A percentile compares a stretch with the other conserved stretches of the same genome.
Evolutionary conservation across 495 filamentous ascomycete species (phyloP).

Genomic region (Penicillium crystallinum): DNA sequence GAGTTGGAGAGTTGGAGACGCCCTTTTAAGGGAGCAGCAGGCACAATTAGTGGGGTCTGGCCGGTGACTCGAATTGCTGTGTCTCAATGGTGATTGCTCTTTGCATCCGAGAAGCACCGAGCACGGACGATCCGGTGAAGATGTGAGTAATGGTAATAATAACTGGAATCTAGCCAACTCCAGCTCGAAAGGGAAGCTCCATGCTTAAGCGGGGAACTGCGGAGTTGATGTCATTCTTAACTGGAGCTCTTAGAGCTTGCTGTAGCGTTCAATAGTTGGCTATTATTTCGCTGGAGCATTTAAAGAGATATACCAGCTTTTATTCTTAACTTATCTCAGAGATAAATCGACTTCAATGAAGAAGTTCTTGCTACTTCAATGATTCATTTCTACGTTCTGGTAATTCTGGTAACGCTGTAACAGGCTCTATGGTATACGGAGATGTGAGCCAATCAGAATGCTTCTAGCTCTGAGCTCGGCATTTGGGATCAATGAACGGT

Average conservation of each 20-base stretch:
- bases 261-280: not conserved
- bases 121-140: conserved; percentile 16
- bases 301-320: not conserved
- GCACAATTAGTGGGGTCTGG: conserved; percentile 7
- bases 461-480: not conserved
- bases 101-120: conserved; percentile 26
- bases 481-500: not conserved
- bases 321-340: not conserved
- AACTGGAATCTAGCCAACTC: not conserved
- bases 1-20: conserved; percentile 12
- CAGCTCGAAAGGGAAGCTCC: conserved; percentile 21
- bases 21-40: conserved; percentile 6
- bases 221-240: conserved; percentile 22
- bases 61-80: not conserved
- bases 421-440: not conserved
- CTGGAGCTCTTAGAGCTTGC: not conserved
- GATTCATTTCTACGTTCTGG: not conserved
- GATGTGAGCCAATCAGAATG: not conserved
- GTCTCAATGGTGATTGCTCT: conserved; percentile 25
- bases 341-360: not conserved
- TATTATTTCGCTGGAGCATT: not conserved
- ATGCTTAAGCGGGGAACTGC: conserved; percentile 15
- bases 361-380: not conserved
- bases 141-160: conserved; percentile 2
- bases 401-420: not conserved